Percentiles rank a stretch among this genome's conserved stretches.
Evolutionary conservation across 1,284 basidiomycete species (phyloP).

Genomic region (Apiotrichum laibachii): DNA sequence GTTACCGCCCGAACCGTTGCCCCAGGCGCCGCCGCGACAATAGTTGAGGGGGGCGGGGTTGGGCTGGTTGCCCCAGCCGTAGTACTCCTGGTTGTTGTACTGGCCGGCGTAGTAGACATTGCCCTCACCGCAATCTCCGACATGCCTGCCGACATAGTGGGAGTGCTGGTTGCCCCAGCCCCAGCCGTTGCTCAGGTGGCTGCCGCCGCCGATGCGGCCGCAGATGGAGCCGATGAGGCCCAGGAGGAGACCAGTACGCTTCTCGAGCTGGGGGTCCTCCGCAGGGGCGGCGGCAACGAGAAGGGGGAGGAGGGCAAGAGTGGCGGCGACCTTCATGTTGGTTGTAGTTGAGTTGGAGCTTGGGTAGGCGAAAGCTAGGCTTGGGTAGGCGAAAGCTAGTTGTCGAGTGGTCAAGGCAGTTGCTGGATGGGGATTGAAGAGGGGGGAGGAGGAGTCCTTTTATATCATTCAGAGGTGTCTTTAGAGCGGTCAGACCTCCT

Average conservation of each 20-base stretch:
- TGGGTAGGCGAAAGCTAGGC: neutral
- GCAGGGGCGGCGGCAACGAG: neutral
- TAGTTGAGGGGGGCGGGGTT: neutral
- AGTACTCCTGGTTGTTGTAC: neutral
- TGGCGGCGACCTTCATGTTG: constrained; percentile 5
- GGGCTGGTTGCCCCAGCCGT: neutral
- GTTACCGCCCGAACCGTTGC: too few relatives aligned
- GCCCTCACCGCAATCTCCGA: neutral
- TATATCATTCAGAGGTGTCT: neutral
- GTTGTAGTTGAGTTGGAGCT: neutral
- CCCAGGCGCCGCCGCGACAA: neutral
- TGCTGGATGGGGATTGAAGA: too few relatives aligned
- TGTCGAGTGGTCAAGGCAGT: too few relatives aligned
- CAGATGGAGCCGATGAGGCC: neutral
- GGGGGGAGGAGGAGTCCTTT: neutral
- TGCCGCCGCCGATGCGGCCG: neutral
- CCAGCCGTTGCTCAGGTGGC: too few relatives aligned
- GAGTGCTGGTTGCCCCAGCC: constrained; percentile 1
- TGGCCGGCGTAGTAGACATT: neutral
- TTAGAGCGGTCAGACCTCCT: too few relatives aligned
- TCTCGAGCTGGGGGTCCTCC: neutral
- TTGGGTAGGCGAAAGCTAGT: neutral
- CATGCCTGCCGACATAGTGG: neutral
- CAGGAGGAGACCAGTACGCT: neutral
- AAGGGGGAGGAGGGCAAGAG: constrained; percentile 2